A percentile compares a stretch with the other conserved stretches of the same genome.
These are phyloP conservation scores for Didymella segeticola DNA, from an alignment of 2,329 filamentous ascomycete species.

Conservation along the genomic window DNA sequence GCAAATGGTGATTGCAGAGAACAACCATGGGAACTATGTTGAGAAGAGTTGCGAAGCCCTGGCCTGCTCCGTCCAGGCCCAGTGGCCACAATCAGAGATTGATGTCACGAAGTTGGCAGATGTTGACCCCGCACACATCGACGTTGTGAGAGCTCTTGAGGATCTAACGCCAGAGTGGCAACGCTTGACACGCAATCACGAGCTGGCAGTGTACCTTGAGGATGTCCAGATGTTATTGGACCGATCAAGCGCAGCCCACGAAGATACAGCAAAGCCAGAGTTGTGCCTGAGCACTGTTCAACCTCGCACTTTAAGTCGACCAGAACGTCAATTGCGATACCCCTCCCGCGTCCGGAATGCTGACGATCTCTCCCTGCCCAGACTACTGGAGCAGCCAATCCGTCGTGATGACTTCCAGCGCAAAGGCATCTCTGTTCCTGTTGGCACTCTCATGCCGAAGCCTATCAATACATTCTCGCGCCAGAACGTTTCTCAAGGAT, in stretches of 20 bases:
- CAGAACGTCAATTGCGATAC: neutral
- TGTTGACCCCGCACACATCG: conserved; percentile 39
- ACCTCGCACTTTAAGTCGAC: neutral
- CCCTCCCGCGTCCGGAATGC: neutral
- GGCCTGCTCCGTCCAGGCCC: conserved; percentile 48
- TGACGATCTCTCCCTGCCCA: neutral
- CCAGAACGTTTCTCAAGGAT: neutral
- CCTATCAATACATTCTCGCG: neutral
- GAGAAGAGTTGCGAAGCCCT: conserved; percentile 46
- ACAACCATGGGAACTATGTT: conserved; percentile 28
- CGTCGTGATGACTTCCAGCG: neutral
- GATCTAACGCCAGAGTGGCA: conserved; percentile 57
- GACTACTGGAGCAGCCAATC: neutral
- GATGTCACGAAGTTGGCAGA: conserved; percentile 36
- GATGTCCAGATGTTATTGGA: conserved; percentile 51
- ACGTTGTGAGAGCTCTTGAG: conserved; percentile 48
- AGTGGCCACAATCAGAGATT: conserved; percentile 51
- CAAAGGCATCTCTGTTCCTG: neutral
- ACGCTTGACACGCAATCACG: conserved; percentile 57
- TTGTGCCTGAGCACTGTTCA: neutral
- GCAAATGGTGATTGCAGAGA: conserved; percentile 39
- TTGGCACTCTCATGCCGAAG: neutral
- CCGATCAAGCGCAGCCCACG: neutral
- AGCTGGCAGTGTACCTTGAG: conserved; percentile 54
- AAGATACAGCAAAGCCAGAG: neutral